phyloP scores from a whole-genome alignment of 2,329 filamentous ascomycete genomes.

The Penicillium sp. region DNA sequence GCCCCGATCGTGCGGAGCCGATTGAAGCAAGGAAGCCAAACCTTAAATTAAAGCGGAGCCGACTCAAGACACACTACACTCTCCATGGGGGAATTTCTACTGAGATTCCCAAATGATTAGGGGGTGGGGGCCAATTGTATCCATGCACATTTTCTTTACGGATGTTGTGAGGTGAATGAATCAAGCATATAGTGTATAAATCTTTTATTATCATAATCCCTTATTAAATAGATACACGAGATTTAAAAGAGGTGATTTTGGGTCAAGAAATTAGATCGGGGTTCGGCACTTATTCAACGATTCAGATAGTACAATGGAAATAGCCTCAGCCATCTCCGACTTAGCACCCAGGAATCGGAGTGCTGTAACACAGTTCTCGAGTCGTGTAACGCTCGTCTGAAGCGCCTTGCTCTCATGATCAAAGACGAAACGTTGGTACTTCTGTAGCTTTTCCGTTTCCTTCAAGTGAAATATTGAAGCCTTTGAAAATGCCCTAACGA shows the following conservation, averaged over 20 bases:
- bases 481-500: neutral
- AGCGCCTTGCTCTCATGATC: neutral
- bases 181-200: no score
- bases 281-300: neutral
- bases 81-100: no score
- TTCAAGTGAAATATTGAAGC: neutral
- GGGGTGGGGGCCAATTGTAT: no score
- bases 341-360: neutral
- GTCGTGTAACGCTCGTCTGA: neutral
- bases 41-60: neutral
- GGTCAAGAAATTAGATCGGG: neutral
- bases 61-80: neutral
- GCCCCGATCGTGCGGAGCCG: neutral
- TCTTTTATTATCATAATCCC: no score
- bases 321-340: neutral
- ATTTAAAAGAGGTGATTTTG: no score
- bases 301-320: neutral
- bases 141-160: no score
- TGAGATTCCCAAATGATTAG: no score
- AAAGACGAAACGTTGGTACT: neutral
- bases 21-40: neutral
- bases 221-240: no score
- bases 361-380: neutral
- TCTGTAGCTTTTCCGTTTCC: neutral
- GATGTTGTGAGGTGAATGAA: no score